Evolutionary conservation across 768 basidiomycete genomes (phyloP), one percentile per base, ranked within the genome.

Genomic region (Mycena galericulata): DNA sequence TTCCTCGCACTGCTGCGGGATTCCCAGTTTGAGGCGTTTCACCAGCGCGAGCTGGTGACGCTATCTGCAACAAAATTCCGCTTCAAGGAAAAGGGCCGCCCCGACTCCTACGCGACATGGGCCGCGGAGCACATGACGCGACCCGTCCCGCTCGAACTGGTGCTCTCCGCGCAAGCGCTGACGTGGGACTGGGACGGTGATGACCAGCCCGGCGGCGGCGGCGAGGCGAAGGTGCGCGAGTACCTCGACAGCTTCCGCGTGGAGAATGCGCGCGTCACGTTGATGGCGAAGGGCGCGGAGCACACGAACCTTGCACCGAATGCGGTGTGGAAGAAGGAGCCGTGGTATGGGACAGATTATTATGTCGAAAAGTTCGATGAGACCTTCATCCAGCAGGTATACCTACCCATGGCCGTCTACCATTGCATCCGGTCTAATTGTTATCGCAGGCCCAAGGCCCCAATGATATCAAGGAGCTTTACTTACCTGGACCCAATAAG

Each of bases 281-380:
- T 99, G 43, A 94, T 95, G 87, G 91, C 91, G n/a, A 89, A 89
- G 76, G 88, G 86, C 46, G 87, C 89, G 67, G 91, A 90, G 43
- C 81, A 92, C 60, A 77, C 79, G 27, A 88, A 85, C 65, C 66
- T 86, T 32, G 81, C 82, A 17, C 76, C 84, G 20, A 78, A 80
- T 40, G 72, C 79, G 12, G 65, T 74, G 17, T 96, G 94, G 94
- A 75, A 86, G 70, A 88, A 86, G 47, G 98, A 99, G 79, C 90
- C 92, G 46, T 96, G 95, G 89, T 99, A 99, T 78, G 95, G 92
- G 6, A 98, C 98, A 2, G 86, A 89, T 68, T 98, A 97, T 78
- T 83, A 83, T 38, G 88, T 97, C n/a, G 87, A 93, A 71, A 84
- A 82, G 57, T 88, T 93, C 76, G 88, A 91, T 56, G 79, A 85